Evolutionary conservation across 768 basidiomycete species (phyloP).

Genomic region (Suillus paluster): DNA sequence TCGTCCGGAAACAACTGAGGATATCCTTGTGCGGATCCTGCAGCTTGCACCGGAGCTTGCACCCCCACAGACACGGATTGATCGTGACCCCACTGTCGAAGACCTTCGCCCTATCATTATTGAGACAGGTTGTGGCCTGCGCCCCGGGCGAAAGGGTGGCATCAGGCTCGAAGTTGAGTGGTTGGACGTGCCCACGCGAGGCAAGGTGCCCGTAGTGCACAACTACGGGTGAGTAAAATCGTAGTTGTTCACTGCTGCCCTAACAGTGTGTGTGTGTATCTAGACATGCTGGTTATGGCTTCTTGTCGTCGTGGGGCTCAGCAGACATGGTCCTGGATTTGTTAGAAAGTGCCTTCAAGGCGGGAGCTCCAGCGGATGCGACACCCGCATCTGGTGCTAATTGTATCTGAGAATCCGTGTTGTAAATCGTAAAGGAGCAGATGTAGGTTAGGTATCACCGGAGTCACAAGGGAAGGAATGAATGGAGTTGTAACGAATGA

Average conservation of each 20-base stretch:
- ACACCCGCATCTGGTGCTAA: not conserved
- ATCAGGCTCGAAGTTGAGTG: slow-evolving; percentile 58
- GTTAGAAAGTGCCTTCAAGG: slow-evolving; percentile 45
- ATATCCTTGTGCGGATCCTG: slow-evolving; percentile 58
- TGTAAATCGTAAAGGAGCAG: not conserved
- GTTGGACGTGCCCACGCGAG: slow-evolving; percentile 34
- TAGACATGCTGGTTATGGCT: slow-evolving; percentile 68
- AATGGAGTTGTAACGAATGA: not conserved
- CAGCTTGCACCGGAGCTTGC: slow-evolving; percentile 60
- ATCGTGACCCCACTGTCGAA: slow-evolving; percentile 49
- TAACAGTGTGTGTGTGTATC: not conserved
- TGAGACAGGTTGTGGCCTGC: slow-evolving; percentile 62
- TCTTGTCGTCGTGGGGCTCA: slow-evolving; percentile 67
- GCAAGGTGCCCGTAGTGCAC: slow-evolving; percentile 53
- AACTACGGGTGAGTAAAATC: slow-evolving; percentile 62
- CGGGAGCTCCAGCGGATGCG: slow-evolving; percentile 6
- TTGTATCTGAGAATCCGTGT: not conserved
- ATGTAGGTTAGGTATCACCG: too few relatives aligned
- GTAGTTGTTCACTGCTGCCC: not conserved
- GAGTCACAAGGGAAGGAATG: not conserved
- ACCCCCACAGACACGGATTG: slow-evolving; percentile 53
- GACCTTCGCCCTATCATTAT: slow-evolving; percentile 53
- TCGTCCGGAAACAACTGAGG: slow-evolving; percentile 61
- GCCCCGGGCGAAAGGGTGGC: slow-evolving; percentile 69
- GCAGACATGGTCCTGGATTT: slow-evolving; percentile 54